These are phyloP conservation scores for Peronospora destructor DNA, from an alignment of 352 stramenopile genomes.

Conservation along the genomic window DNA sequence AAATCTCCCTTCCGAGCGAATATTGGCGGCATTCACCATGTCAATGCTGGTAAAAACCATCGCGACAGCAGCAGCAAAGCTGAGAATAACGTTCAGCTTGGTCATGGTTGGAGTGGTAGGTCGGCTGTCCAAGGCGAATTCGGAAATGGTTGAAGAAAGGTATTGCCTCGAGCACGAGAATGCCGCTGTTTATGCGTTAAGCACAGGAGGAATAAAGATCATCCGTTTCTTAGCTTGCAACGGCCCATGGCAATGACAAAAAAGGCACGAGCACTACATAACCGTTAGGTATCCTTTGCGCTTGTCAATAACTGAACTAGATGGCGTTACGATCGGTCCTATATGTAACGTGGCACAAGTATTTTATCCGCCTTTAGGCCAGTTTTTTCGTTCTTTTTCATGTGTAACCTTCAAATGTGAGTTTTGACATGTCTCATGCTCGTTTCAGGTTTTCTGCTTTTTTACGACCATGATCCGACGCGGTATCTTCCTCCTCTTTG, in stretches of 20 bases:
- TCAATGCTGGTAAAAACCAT: conserved; percentile 9
- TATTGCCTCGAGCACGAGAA: background rate
- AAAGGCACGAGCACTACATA: too few relatives aligned
- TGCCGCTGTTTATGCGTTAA: background rate
- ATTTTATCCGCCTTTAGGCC: too few relatives aligned
- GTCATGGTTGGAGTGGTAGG: conserved; percentile 10
- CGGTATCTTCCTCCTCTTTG: conserved; percentile 97
- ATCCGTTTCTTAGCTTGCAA: background rate
- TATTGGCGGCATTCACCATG: conserved; percentile 8
- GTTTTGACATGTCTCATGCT: background rate
- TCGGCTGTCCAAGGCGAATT: conserved; percentile 11
- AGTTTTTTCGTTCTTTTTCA: background rate
- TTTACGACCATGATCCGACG: conserved; percentile 37
- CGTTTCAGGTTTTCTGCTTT: background rate
- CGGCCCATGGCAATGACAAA: background rate
- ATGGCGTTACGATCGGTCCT: too few relatives aligned
- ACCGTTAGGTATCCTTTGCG: too few relatives aligned
- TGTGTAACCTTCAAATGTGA: background rate
- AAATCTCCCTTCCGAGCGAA: conserved; percentile 9
- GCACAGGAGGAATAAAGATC: too few relatives aligned
- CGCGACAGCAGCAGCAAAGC: conserved; percentile 10
- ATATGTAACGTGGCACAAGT: too few relatives aligned
- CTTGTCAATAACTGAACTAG: too few relatives aligned
- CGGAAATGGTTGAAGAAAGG: conserved; percentile 2
- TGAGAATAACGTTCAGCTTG: conserved; percentile 23